Base-by-base conservation (phyloP, 495 filamentous ascomycete genomes). In the Neurospora tetraspora region DNA sequence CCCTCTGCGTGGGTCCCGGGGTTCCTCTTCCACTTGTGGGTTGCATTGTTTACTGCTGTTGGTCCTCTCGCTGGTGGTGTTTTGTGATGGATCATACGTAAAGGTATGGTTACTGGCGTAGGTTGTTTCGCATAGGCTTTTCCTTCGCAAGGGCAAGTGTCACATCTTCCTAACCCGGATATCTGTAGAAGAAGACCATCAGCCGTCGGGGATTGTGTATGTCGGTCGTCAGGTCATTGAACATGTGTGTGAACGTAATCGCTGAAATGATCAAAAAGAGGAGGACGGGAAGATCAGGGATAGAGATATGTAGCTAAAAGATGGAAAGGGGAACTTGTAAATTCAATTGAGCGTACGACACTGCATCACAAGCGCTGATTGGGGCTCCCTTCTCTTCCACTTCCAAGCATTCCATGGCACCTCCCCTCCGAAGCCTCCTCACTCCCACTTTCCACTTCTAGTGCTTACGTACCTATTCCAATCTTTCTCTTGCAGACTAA, bases 41-140 rank as follows among this genome's bases (percentile, higher is more conserved):
- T 74, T 88, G 86, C 83, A 86, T 87, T 75, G 79, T 83, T 65
- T 34, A 34, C 53, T 65, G 27, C 53, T 18, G 43, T 47, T 43
- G 40, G 39, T 42, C 14, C 39, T 42, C 14, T 40, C 12, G 45
- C n/a, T 53, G 45, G 42, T 53, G 45, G 47, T 61, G 53, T 65
- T 65, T 65, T 34, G 27, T 65, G 27, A 65, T 34, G 27, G 53
- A 65, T 65, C 53, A 65, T 36, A 7, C 53, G 53, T 59, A n/a
- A 18, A 20, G n/a, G 43, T 18, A 45, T 45, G 43, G 42, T 31
- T 61, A 61, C 27, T 65, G 14, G 53, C 53, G 23, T 65, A 0
- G n/a, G n/a, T n/a, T n/a, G 53, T 65, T 34, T 34, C 53, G 27
- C 7, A 34, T 34, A 27, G 53, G 23, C 20, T 31, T 8, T 16